These are phyloP conservation scores for Mortierella sp. DNA, from an alignment of 371 early-diverging fungal species.

Conservation along the genomic window DNA sequence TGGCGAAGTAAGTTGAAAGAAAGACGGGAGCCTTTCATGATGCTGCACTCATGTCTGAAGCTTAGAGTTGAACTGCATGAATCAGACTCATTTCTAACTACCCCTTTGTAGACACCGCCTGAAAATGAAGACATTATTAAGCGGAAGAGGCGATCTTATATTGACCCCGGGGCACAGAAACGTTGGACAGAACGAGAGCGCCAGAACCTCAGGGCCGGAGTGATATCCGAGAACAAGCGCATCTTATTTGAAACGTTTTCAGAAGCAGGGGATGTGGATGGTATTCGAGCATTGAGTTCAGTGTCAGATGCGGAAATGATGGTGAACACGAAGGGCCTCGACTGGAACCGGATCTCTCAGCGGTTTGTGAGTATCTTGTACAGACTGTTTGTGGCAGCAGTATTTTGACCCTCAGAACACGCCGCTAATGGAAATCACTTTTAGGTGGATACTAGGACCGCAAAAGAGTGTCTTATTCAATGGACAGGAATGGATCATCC, in stretches of 20 bases:
- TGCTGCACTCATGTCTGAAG: not conserved
- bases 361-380: slow-evolving; percentile 63
- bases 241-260: slow-evolving; percentile 35
- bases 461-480: slow-evolving; percentile 81
- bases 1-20: slow-evolving; percentile 28
- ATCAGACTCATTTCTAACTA: not conserved
- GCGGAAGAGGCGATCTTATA: slow-evolving; percentile 40
- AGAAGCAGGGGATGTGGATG: slow-evolving; percentile 8
- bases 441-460: slow-evolving; percentile 68
- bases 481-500: slow-evolving; percentile 90
- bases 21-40: not conserved
- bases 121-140: slow-evolving; percentile 57
- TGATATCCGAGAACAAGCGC: slow-evolving; percentile 35
- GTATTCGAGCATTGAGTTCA: slow-evolving; percentile 56
- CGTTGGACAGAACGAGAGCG: slow-evolving; percentile 63
- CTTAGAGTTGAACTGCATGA: too few relatives aligned
- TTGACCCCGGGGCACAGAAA: slow-evolving; percentile 44
- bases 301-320: slow-evolving; percentile 61
- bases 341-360: slow-evolving; percentile 75
- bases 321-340: slow-evolving; percentile 68
- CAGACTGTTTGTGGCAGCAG: too few relatives aligned
- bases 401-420: too few relatives aligned
- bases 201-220: slow-evolving; percentile 51
- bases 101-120: slow-evolving; percentile 55
- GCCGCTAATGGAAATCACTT: too few relatives aligned